Percentiles rank a stretch among this genome's conserved stretches.
Conservation (phyloP, 306 rosid genomes). For the Quercus mongolica region DNA sequence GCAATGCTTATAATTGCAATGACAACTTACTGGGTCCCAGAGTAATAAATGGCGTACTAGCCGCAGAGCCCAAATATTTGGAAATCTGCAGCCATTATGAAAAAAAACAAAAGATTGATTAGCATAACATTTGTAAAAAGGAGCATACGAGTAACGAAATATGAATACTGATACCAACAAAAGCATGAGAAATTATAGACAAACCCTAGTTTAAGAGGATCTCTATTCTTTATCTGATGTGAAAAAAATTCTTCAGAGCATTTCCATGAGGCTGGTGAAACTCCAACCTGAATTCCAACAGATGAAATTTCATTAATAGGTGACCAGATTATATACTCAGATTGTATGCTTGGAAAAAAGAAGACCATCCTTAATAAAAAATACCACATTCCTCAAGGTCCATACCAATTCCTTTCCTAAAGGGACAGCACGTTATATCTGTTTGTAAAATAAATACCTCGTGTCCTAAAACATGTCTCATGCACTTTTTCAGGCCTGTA, state of each 20-base stretch:
- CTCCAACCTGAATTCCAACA: slow-evolving; percentile 24
- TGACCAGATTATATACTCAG: too few relatives aligned
- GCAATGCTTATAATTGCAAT: slow-evolving; percentile 1
- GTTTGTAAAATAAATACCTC: too few relatives aligned
- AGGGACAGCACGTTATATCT: too few relatives aligned
- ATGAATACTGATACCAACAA: background rate
- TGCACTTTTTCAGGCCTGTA: background rate
- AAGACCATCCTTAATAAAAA: too few relatives aligned
- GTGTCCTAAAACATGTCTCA: background rate
- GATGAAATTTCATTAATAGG: background rate
- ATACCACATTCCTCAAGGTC: slow-evolving; percentile 29
- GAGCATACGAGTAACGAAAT: background rate
- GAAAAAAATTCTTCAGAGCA: slow-evolving; percentile 94
- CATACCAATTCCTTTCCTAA: too few relatives aligned
- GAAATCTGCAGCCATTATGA: slow-evolving; percentile 50
- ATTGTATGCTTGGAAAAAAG: too few relatives aligned
- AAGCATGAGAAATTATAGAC: slow-evolving; percentile 20
- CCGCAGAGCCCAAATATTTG: slow-evolving; percentile 76
- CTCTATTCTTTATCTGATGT: slow-evolving; percentile 71
- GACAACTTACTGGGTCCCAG: slow-evolving; percentile 85
- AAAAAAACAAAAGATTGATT: slow-evolving; percentile 12
- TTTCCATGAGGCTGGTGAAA: slow-evolving; percentile 92
- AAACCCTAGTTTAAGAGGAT: slow-evolving; percentile 91
- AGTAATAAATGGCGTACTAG: slow-evolving; percentile 72
- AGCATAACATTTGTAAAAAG: slow-evolving; percentile 13